Base-by-base conservation (phyloP, 441 rosid genomes). In the Erodium chrysanthum region DNA sequence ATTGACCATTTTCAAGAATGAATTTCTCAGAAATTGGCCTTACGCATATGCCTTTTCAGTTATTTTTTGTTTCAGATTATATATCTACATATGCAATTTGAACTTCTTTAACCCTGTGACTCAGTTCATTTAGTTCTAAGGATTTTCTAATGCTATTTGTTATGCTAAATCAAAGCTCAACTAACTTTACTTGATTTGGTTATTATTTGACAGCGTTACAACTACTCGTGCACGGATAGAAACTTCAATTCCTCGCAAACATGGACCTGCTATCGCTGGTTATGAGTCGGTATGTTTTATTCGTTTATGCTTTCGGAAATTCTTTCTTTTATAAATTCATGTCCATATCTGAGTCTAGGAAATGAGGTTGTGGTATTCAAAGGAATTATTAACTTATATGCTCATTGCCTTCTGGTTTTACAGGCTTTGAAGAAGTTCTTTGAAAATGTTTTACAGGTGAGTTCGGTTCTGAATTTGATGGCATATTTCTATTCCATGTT, bases 211-310 rank as follows among this genome's bases (percentile, higher is more conserved):
- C 85, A 93, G 98, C 79, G 70, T 91, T 76, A 93, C 97, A 61
- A 89, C 81, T 71, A 84, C 89, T 68, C 87, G 97, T 68, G 78
- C 93, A 65, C 83, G 86, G 60, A 84, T 91, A 80, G 98, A 94
- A 79, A 86, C 92, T 72, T 84, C 93, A 25, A 94, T 94, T 77
- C 98, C 98, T 78, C 89, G 96, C 78, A 94, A 91, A 78, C 96
- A 88, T 80, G 97, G 97, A 46, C 97, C 97, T 79, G 98, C 98
- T 2, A 82, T 94, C 79, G 98, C 97, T 70, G 97, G 97, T 77
- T 94, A 94, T 80, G 96, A 94, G 70, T 73, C 89, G 74, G 98
- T 93, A 85, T 63, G 90, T 75, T 76, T 75, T 18, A 70, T 65
- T 67, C 50, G 20, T 42, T 27, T 42, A 23, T 21, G 27, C 29